A percentile compares a stretch with the other conserved stretches of the same genome.
phyloP scores from a whole-genome alignment of 169 alveolate species.

The Eimeria brunetti region DNA sequence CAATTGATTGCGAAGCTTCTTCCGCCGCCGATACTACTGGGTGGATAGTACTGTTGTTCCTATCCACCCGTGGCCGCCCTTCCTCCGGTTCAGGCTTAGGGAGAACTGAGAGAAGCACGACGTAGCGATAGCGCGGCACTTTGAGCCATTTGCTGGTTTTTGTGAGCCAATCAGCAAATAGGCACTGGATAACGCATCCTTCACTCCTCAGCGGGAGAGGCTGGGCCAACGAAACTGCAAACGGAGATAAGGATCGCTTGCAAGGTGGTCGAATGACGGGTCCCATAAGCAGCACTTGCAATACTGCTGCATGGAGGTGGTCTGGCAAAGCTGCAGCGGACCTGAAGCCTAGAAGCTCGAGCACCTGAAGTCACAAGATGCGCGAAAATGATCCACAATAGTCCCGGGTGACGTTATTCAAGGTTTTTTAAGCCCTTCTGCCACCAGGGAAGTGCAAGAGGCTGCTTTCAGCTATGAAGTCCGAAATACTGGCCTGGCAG shows the following conservation, averaged over 20 bases:
- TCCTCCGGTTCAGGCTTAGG: background rate
- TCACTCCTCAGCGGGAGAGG: constrained; percentile 45
- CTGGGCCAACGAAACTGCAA: background rate
- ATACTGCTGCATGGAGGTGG: constrained; percentile 56
- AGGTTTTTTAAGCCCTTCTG: background rate
- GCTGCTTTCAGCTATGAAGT: background rate
- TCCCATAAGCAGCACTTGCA: constrained; percentile 41
- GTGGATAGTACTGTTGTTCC: background rate
- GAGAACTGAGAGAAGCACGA: constrained; percentile 35
- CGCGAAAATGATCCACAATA: background rate
- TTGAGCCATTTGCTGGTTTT: constrained; percentile 73
- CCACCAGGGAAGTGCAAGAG: background rate
- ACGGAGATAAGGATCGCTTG: background rate
- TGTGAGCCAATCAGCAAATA: constrained; percentile 61
- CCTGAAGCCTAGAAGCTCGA: constrained; percentile 66
- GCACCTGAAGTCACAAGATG: background rate
- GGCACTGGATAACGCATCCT: constrained; percentile 63
- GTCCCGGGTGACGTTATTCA: too few relatives aligned
- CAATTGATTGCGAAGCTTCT: background rate
- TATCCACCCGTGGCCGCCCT: background rate
- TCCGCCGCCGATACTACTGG: background rate
- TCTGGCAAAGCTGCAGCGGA: constrained; percentile 68
- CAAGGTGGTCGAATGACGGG: constrained; percentile 13
- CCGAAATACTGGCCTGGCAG: background rate
- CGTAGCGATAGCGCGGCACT: constrained; percentile 47